A percentile compares a stretch with the other conserved stretches of the same genome.
phyloP scores from a whole-genome alignment of 164 flowering plant genomes.

The Piper longum region DNA sequence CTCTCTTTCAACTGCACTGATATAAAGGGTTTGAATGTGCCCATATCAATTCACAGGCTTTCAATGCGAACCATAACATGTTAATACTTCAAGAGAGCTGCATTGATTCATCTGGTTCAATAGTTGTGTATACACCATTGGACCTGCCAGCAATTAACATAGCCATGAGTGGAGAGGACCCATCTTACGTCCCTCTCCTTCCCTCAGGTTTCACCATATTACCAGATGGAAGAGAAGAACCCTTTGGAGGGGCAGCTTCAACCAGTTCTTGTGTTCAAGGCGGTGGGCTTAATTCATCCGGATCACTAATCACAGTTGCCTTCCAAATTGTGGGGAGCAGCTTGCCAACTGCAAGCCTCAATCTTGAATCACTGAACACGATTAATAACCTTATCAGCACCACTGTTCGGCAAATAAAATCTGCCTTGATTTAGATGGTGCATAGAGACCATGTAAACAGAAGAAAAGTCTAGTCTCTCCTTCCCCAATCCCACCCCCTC shows the following conservation, averaged over 20 bases:
- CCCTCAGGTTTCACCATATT: conserved; percentile 78
- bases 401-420: conserved; percentile 68
- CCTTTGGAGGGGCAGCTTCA: conserved; percentile 6
- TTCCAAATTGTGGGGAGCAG: conserved; percentile 73
- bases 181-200: conserved; percentile 53
- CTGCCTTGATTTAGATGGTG: conserved; percentile 23
- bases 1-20: background rate
- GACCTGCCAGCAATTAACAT: conserved; percentile 56
- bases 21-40: background rate
- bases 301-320: conserved; percentile 66
- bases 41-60: conserved; percentile 24
- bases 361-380: conserved; percentile 57
- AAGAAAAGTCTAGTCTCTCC: conserved; percentile 10
- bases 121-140: conserved; percentile 58
- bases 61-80: conserved; percentile 57
- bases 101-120: conserved; percentile 58
- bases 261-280: conserved; percentile 8
- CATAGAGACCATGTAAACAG: conserved; percentile 18
- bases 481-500: no score
- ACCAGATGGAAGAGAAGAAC: conserved; percentile 39
- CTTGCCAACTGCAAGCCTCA: conserved; percentile 52
- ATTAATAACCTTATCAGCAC: conserved; percentile 66
- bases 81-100: conserved; percentile 82
- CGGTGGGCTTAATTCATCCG: conserved; percentile 15
- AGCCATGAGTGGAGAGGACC: conserved; percentile 81